Evolutionary conservation across 2,329 filamentous ascomycete species (phyloP).

Genomic region (Aspergillus alliaceus): DNA sequence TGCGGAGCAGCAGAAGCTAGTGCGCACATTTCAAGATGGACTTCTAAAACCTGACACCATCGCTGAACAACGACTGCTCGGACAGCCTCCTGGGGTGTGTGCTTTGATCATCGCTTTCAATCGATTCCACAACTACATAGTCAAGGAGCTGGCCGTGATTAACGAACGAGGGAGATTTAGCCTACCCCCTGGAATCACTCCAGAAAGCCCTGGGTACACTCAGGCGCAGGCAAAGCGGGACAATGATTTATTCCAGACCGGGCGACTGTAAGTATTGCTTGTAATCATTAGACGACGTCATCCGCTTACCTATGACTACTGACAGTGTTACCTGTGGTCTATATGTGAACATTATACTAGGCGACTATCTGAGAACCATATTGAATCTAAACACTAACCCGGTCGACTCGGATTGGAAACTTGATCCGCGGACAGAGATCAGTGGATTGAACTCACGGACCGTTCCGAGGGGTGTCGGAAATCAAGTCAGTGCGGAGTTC

Average conservation of each 20-base stretch:
- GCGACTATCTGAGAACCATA: constrained; percentile 36
- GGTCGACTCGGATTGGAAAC: constrained; percentile 5
- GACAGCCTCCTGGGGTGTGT: constrained; percentile 34
- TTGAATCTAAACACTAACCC: constrained; percentile 25
- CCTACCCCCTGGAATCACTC: constrained; percentile 15
- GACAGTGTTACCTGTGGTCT: constrained; percentile 28
- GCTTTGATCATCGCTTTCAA: constrained; percentile 38
- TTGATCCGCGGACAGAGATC: background rate
- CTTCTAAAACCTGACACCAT: constrained; percentile 41
- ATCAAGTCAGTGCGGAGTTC: constrained; percentile 55
- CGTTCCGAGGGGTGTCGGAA: constrained; percentile 46
- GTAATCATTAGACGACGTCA: background rate
- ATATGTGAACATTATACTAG: constrained; percentile 34
- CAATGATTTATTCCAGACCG: constrained; percentile 37
- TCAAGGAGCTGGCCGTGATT: constrained; percentile 36
- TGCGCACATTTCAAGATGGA: constrained; percentile 39
- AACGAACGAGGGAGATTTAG: constrained; percentile 42
- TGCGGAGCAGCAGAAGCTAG: constrained; percentile 31
- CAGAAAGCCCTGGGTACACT: constrained; percentile 23
- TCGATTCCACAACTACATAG: constrained; percentile 42
- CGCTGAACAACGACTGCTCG: constrained; percentile 31
- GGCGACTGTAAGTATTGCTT: constrained; percentile 18
- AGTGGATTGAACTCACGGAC: constrained; percentile 17
- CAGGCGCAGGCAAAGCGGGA: constrained; percentile 39
- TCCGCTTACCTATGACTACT: background rate